Percentiles rank a stretch among this genome's conserved stretches.
Evolutionary conservation across 2,329 filamentous ascomycete species (phyloP).

Genomic region (Aureobasidium melanogenum): DNA sequence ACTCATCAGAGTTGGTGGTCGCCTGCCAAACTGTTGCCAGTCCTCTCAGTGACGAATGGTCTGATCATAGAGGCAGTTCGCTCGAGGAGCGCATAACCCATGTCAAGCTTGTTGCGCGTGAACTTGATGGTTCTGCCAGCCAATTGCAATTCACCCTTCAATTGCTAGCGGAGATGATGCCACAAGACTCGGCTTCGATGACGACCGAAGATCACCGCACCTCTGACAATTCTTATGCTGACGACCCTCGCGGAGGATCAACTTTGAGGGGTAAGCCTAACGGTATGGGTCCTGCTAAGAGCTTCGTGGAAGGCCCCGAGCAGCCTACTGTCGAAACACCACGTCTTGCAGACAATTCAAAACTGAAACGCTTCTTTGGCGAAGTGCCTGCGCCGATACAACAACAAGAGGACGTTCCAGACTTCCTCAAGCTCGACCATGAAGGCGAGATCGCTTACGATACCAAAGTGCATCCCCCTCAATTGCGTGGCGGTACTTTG

Average conservation of each 20-base stretch:
- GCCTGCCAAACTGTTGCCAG: constrained; percentile 87
- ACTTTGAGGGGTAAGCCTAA: constrained; percentile 41
- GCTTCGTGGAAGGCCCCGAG: constrained; percentile 51
- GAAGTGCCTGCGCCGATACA: constrained; percentile 40
- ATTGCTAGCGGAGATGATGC: constrained; percentile 74
- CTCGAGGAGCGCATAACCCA: constrained; percentile 78
- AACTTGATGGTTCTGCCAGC: constrained; percentile 76
- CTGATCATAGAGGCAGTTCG: constrained; percentile 80
- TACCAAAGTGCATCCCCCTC: constrained; percentile 62
- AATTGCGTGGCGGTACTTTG: constrained; percentile 81
- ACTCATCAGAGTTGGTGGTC: constrained; percentile 79
- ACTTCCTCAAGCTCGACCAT: constrained; percentile 77
- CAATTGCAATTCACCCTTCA: constrained; percentile 85
- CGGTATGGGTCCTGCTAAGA: constrained; percentile 52
- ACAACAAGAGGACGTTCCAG: constrained; percentile 67
- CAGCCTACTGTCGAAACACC: constrained; percentile 17
- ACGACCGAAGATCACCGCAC: constrained; percentile 35
- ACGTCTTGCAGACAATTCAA: constrained; percentile 31
- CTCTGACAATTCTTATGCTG: constrained; percentile 25
- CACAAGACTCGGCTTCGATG: constrained; percentile 27
- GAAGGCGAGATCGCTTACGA: constrained; percentile 89
- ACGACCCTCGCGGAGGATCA: constrained; percentile 22
- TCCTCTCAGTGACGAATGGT: constrained; percentile 90
- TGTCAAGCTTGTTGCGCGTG: constrained; percentile 66
- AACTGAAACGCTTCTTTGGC: constrained; percentile 44